Evolutionary conservation across 805 yeast species (phyloP).

Genomic region (Pichia eremophila): DNA sequence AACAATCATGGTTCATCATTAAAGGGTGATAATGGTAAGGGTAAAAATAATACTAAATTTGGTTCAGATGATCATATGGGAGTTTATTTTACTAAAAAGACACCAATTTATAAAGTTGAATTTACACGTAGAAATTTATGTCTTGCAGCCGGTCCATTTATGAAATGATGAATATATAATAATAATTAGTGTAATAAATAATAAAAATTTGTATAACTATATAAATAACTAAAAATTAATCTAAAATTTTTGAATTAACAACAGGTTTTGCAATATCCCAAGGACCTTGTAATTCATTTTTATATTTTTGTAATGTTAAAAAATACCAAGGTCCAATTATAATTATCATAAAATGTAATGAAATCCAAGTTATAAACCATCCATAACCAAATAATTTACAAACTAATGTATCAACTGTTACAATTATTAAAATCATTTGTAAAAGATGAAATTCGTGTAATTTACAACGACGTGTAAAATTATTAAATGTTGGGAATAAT

Average conservation of each 20-base stretch:
- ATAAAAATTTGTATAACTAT: no score
- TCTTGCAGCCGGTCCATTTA: constrained; percentile 85
- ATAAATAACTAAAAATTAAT: neutral
- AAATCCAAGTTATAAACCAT: constrained; percentile 40
- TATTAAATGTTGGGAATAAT: constrained; percentile 60
- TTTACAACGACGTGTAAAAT: constrained; percentile 40
- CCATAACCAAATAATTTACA: constrained; percentile 31
- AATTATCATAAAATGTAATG: constrained; percentile 37
- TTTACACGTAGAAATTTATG: constrained; percentile 88
- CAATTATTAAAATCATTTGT: constrained; percentile 22
- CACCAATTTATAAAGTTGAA: constrained; percentile 88
- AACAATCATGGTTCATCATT: no score
- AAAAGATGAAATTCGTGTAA: constrained; percentile 25
- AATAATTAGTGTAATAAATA: no score
- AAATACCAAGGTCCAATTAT: constrained; percentile 64
- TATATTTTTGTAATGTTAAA: constrained; percentile 62
- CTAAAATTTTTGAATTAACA: constrained; percentile 25
- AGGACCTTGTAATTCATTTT: constrained; percentile 83
- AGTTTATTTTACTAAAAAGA: constrained; percentile 85
- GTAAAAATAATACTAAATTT: constrained; percentile 48
- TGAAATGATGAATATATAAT: constrained; percentile 24
- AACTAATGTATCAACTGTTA: constrained; percentile 27
- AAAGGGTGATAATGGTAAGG: no score
- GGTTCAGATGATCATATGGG: constrained; percentile 65
- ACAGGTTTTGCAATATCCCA: constrained; percentile 86